A percentile compares a stretch with the other conserved stretches of the same genome.
phyloP scores from a whole-genome alignment of 345 rosid species.

The Capsella bursapastoris region DNA sequence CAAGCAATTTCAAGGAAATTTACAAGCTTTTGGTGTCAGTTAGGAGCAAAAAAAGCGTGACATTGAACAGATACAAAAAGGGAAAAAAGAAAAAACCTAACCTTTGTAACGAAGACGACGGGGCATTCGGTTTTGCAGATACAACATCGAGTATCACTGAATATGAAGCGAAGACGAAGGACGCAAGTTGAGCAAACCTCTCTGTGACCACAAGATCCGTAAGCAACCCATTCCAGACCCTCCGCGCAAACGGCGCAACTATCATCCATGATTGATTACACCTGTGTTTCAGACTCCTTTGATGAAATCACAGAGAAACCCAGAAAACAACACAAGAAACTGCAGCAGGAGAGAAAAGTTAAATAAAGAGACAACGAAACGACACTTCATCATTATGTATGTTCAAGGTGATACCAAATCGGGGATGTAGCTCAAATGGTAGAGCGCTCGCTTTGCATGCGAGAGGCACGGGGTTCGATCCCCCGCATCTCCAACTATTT shows the following conservation, averaged over 20 bases:
- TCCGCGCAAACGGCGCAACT: conserved; percentile 96
- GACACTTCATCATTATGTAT: too few relatives aligned
- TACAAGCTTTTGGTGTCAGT: not conserved
- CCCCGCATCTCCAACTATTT: conserved; percentile 2
- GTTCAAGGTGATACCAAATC: too few relatives aligned
- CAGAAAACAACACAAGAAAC: not conserved
- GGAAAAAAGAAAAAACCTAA: conserved; percentile 27
- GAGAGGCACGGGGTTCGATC: conserved; percentile 36
- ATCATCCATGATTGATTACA: conserved; percentile 62
- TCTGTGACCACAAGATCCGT: conserved; percentile 87
- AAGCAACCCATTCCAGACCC: conserved; percentile 86
- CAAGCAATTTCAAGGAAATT: not conserved
- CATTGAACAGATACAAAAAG: not conserved
- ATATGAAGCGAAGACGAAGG: conserved; percentile 88
- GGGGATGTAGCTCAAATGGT: conserved; percentile 62
- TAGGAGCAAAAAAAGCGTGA: not conserved
- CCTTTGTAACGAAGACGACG: conserved; percentile 84
- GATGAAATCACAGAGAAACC: conserved; percentile 14
- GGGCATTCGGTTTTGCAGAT: conserved; percentile 74
- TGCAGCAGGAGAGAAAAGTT: not conserved
- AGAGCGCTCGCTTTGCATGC: conserved; percentile 71
- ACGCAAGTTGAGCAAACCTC: conserved; percentile 95
- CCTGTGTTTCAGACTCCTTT: not conserved
- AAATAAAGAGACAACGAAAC: not conserved
- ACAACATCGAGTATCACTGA: conserved; percentile 83